Evolutionary conservation across 2,329 filamentous ascomycete genomes (phyloP), one percentile per base, ranked within the genome.

Genomic region (Xylaria sp.): DNA sequence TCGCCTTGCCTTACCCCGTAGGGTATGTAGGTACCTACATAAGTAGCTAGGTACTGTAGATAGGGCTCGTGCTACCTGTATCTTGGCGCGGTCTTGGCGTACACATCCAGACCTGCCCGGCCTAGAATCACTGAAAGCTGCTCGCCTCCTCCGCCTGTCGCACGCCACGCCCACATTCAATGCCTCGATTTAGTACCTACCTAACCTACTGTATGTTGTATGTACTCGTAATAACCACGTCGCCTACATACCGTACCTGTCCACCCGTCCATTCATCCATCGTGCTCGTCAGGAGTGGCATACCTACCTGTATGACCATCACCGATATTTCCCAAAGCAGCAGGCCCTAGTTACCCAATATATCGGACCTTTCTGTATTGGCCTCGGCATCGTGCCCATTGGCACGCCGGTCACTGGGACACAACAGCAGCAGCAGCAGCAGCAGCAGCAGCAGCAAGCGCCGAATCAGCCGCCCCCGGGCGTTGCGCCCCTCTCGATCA

Each of bases 391-490:
- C 29, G 29, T n/a, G n/a, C 29, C 11, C 29, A 13, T 34, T 34
- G 29, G 16, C 8, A 34, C n/a, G n/a, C n/a, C n/a, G n/a, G 5
- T 11, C 5, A 5, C 24, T 26, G 24, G 24, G 24, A 26, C 24
- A 26, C 5, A 26, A 26, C 11, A 26, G 24, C 24, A 6, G 24
- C 24, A 5, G 24, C 24, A 34, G 29, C 29, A 34, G 29, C 11
- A 34, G 9, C 4, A 7, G 16, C 4, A 13, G 8, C 11, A 13
- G 11, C 29, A 6, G 29, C 24, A 26, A 26, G 86, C 88, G 19
- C 85, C 87, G 8, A 84, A 85, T 63, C 83, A 86, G 49, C 82
- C 87, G 55, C 78, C 84, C 21, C 78, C 84, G 22, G 84, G 83
- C 37, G 79, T 82, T 61, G 77, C 86, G 57, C 79, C 84, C 1